Conservation (phyloP, 768 basidiomycete species). For the Cystobasidium ongulense region DNA sequence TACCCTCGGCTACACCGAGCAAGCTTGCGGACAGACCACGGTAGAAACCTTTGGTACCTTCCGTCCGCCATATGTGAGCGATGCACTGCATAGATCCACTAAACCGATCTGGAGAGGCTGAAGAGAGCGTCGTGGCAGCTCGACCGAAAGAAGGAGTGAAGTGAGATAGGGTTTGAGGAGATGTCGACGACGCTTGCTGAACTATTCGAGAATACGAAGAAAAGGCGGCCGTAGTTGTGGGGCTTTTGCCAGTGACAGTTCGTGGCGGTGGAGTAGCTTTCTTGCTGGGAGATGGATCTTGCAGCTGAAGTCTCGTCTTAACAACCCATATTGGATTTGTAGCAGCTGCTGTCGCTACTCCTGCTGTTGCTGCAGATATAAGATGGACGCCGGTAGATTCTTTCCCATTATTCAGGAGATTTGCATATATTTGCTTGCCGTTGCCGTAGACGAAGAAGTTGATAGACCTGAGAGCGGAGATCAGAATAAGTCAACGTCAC, state of each 20-base stretch:
- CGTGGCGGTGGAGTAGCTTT: neutral
- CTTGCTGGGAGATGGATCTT: conserved; percentile 37
- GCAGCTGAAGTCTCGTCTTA: conserved; percentile 86
- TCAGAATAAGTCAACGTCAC: neutral
- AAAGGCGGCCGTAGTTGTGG: conserved; percentile 3
- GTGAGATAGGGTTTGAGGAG: neutral
- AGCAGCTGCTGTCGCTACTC: conserved; percentile 73
- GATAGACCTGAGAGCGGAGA: conserved; percentile 55
- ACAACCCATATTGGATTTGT: conserved; percentile 99
- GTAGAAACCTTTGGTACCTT: conserved; percentile 83
- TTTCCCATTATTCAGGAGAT: conserved; percentile 61
- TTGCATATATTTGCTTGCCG: conserved; percentile 81
- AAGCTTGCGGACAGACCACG: conserved; percentile 91
- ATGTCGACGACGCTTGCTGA: conserved; percentile 6
- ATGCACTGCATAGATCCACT: conserved; percentile 28
- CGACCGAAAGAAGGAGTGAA: conserved; percentile 37
- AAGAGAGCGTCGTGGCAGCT: conserved; percentile 30
- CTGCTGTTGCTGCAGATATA: conserved; percentile 72
- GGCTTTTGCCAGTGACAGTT: neutral
- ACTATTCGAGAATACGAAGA: conserved; percentile 16
- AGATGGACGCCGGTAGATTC: conserved; percentile 85
- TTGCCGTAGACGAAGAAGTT: conserved; percentile 98
- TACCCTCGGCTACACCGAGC: conserved; percentile 88
- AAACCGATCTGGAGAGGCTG: conserved; percentile 12
- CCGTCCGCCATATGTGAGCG: conserved; percentile 60